These are phyloP conservation scores for Ceratocystiopsis brevicomis DNA, from an alignment of 2,329 filamentous ascomycete species.

Conservation along the genomic window DNA sequence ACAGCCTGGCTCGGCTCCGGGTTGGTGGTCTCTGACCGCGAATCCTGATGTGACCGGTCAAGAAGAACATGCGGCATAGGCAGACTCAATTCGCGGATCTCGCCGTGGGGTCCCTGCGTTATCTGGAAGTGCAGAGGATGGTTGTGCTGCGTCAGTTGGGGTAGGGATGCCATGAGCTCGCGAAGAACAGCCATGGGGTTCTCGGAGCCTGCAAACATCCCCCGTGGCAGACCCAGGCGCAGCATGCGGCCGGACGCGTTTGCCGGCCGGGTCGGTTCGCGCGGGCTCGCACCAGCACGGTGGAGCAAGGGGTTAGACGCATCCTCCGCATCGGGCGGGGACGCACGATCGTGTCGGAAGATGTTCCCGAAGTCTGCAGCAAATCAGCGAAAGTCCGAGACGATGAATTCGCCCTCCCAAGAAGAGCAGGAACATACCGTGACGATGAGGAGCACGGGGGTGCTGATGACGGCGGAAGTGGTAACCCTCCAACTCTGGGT, in stretches of 20 bases:
- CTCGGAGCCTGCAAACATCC: constrained; percentile 26
- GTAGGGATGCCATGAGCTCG: constrained; percentile 34
- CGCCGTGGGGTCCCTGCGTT: constrained; percentile 27
- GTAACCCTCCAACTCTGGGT: constrained; percentile 13
- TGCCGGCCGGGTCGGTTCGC: too few species aligned
- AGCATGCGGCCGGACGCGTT: constrained; percentile 14
- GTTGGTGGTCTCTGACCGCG: constrained; percentile 25
- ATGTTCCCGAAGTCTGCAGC: constrained; percentile 28
- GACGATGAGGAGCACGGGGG: constrained; percentile 26
- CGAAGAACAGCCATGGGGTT: constrained; percentile 27
- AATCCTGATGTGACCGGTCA: background rate
- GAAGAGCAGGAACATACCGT: constrained; percentile 15
- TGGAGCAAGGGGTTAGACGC: constrained; percentile 75
- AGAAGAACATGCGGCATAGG: constrained; percentile 11
- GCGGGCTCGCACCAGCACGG: constrained; percentile 20
- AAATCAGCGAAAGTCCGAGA: background rate
- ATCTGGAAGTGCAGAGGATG: constrained; percentile 43
- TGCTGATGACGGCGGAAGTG: constrained; percentile 12
- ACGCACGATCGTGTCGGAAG: constrained; percentile 33
- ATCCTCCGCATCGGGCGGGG: constrained; percentile 47
- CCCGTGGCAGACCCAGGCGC: constrained; percentile 29
- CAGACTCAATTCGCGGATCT: constrained; percentile 33
- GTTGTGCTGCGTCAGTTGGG: constrained; percentile 16
- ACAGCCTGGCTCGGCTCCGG: constrained; percentile 57
- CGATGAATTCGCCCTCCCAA: constrained; percentile 6